A percentile compares a stretch with the other conserved stretches of the same genome.
phyloP scores from a whole-genome alignment of 2,329 filamentous ascomycete species.

The Clonostachys chloroleuca region DNA sequence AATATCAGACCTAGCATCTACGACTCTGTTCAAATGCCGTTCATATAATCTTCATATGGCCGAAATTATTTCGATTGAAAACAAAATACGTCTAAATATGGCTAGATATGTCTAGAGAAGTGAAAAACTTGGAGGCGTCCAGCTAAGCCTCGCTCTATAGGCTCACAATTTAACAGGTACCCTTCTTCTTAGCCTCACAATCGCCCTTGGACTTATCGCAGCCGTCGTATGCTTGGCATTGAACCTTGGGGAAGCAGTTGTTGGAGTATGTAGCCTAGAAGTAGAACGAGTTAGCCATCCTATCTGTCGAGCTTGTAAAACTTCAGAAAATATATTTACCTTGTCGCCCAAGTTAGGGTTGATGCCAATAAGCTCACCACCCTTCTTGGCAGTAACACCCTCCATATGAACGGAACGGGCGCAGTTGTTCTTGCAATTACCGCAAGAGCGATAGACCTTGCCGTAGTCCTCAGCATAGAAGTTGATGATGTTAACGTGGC shows the following conservation, averaged over 20 bases:
- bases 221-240: conserved; percentile 20
- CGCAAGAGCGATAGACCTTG: conserved; percentile 43
- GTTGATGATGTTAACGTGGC: conserved; percentile 17
- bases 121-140: no score
- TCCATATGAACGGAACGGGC: conserved; percentile 12
- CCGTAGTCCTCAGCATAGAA: conserved; percentile 35
- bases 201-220: conserved; percentile 18
- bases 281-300: conserved; percentile 2
- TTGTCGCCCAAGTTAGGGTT: conserved; percentile 24
- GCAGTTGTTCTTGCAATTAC: conserved; percentile 28
- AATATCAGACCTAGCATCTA: no score
- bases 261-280: conserved; percentile 17
- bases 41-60: no score
- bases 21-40: no score
- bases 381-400: conserved; percentile 25
- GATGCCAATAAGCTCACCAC: conserved; percentile 27
- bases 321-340: conserved; percentile 7
- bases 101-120: no score
- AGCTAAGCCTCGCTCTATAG: no score
- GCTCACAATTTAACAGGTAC: conserved; percentile 13
- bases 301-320: rapidly evolving
- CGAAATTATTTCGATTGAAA: no score
- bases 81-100: no score
- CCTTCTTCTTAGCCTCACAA: conserved; percentile 18
- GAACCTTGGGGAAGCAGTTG: conserved; percentile 17